phyloP scores from a whole-genome alignment of 306 rosid species.

The Acacia confusa region DNA sequence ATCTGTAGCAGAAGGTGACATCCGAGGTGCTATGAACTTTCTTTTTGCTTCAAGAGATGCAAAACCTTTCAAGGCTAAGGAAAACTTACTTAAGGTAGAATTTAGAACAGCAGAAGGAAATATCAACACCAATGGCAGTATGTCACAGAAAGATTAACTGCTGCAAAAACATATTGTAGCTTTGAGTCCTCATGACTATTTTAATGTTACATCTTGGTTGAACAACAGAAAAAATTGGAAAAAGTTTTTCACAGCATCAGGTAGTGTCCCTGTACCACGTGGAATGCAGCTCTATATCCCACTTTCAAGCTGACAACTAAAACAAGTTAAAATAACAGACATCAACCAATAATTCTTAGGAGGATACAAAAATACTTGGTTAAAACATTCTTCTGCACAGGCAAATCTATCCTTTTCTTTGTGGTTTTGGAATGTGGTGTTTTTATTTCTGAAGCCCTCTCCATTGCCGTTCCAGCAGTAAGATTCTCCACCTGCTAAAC shows the following conservation, averaged over 20 bases:
- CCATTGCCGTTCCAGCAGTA: slow-evolving; percentile 28
- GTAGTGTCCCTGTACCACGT: slow-evolving; percentile 18
- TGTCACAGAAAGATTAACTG: slow-evolving; percentile 2
- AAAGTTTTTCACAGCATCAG: not conserved
- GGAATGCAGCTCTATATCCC: slow-evolving; percentile 23
- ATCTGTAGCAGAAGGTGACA: slow-evolving; percentile 54
- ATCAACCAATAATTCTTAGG: not conserved
- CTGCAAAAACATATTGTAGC: not conserved
- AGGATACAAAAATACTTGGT: slow-evolving; percentile 96
- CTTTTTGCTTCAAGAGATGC: slow-evolving; percentile 93
- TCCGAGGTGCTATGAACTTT: slow-evolving; percentile 80
- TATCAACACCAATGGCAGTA: not conserved
- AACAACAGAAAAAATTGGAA: no score
- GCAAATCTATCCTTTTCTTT: slow-evolving; percentile 78
- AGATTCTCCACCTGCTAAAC: slow-evolving; percentile 52
- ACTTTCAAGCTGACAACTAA: slow-evolving; percentile 5
- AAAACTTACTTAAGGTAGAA: slow-evolving; percentile 31
- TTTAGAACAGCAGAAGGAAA: slow-evolving; percentile 12
- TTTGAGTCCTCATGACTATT: slow-evolving; percentile 16
- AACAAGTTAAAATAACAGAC: slow-evolving; percentile 13
- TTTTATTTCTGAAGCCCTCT: slow-evolving; percentile 44
- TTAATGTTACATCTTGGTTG: slow-evolving; percentile 12
- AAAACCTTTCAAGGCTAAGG: slow-evolving; percentile 75
- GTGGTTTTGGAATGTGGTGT: slow-evolving; percentile 46
- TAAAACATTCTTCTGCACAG: slow-evolving; percentile 86